A percentile compares a stretch with the other conserved stretches of the same genome.
These are phyloP conservation scores for Amaranthus tricolor DNA, from an alignment of 179 eudicot genomes.

Conservation along the genomic window DNA sequence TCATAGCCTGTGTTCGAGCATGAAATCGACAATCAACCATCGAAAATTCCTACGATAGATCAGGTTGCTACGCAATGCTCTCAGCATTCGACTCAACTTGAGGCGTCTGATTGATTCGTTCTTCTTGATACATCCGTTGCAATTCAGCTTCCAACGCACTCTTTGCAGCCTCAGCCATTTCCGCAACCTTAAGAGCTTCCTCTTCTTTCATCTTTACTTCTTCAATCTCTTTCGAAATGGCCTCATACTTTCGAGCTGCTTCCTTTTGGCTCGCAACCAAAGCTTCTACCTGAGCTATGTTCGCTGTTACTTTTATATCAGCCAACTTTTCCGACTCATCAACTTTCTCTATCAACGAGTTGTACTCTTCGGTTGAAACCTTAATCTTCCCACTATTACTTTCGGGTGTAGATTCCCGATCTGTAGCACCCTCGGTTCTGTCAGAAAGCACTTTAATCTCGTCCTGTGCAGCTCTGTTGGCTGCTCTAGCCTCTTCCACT, in stretches of 20 bases:
- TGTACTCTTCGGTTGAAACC: constrained; percentile 49
- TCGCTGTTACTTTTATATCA: constrained; percentile 53
- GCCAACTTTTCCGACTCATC: constrained; percentile 44
- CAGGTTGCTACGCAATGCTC: neutral
- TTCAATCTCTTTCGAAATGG: constrained; percentile 55
- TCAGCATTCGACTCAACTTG: constrained; percentile 1
- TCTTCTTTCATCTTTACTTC: constrained; percentile 56
- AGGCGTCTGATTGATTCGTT: constrained; percentile 15
- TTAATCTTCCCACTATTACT: constrained; percentile 37
- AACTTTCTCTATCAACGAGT: constrained; percentile 43
- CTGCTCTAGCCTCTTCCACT: constrained; percentile 61
- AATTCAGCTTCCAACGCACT: constrained; percentile 60
- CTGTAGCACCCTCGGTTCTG: constrained; percentile 14
- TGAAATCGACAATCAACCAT: neutral
- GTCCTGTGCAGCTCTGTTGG: constrained; percentile 47
- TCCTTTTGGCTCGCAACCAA: constrained; percentile 54
- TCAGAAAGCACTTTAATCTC: constrained; percentile 35
- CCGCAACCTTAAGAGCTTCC: constrained; percentile 70
- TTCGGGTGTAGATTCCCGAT: constrained; percentile 19
- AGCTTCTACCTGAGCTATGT: constrained; percentile 61
- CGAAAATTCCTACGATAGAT: neutral
- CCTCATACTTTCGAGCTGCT: constrained; percentile 50
- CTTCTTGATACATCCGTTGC: constrained; percentile 41
- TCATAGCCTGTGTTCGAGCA: neutral
- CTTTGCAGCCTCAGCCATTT: constrained; percentile 66